Evolutionary conservation across 2,329 filamentous ascomycete genomes (phyloP).

Genomic region (Alternaria infectoria): DNA sequence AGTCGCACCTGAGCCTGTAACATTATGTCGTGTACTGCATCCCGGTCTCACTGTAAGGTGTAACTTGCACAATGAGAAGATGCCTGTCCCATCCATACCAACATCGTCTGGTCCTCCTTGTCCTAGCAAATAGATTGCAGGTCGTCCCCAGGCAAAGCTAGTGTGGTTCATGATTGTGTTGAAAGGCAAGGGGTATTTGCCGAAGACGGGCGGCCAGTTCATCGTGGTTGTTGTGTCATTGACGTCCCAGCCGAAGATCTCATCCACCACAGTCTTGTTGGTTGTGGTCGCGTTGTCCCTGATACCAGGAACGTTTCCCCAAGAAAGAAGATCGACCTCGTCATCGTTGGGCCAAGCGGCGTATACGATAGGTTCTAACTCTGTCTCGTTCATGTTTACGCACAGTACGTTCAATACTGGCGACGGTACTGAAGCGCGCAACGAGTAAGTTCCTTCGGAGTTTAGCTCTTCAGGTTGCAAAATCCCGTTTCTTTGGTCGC

Average conservation of each 20-base stretch:
- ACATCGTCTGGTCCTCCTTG: constrained; percentile 29
- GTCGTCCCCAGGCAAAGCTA: constrained; percentile 45
- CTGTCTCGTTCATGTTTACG: constrained; percentile 65
- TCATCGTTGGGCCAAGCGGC: constrained; percentile 62
- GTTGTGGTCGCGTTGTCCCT: constrained; percentile 32
- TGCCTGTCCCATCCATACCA: constrained; percentile 24
- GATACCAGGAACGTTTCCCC: constrained; percentile 19
- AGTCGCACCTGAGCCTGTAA: constrained; percentile 59
- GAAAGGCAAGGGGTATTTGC: constrained; percentile 62
- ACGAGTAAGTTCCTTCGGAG: constrained; percentile 71
- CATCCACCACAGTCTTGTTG: constrained; percentile 64
- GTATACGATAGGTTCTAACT: constrained; percentile 71
- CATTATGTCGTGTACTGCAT: constrained; percentile 67
- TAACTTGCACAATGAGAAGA: constrained; percentile 72
- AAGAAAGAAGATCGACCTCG: constrained; percentile 28
- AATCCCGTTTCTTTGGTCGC: constrained; percentile 67
- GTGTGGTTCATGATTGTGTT: constrained; percentile 63
- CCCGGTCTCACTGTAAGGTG: constrained; percentile 67
- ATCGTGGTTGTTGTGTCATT: constrained; percentile 62
- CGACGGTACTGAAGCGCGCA: constrained; percentile 72
- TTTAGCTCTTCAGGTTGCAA: constrained; percentile 67
- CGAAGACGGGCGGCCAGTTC: constrained; percentile 51
- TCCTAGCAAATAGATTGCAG: constrained; percentile 70
- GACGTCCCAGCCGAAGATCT: constrained; percentile 69
- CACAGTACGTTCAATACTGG: constrained; percentile 77